These are phyloP conservation scores for Pichia sp. DNA, from an alignment of 1,139 yeast species.

Conservation along the genomic window DNA sequence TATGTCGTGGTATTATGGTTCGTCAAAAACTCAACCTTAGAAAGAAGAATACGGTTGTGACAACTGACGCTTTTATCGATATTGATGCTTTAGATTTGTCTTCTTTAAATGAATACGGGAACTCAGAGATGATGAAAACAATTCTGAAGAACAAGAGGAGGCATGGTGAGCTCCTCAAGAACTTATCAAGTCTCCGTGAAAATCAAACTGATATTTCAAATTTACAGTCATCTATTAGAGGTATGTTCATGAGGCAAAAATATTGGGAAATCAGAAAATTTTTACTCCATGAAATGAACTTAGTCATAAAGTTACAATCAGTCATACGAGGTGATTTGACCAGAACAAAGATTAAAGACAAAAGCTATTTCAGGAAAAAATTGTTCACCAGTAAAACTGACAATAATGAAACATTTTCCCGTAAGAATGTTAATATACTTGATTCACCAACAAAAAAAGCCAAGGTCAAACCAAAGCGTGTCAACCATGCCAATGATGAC, in stretches of 20 bases:
- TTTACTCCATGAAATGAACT: conserved; percentile 20
- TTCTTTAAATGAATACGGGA: conserved; percentile 18
- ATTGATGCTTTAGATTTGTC: background rate
- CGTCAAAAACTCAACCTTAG: conserved; percentile 22
- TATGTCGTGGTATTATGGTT: conserved; percentile 31
- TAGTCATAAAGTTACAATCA: conserved; percentile 28
- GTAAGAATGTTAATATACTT: background rate
- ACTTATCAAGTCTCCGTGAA: conserved; percentile 10
- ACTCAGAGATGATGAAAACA: conserved; percentile 16
- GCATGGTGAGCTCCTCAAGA: conserved; percentile 23
- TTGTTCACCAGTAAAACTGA: background rate
- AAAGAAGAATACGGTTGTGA: conserved; percentile 16
- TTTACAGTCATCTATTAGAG: conserved; percentile 36
- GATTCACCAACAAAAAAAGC: conserved; percentile 10
- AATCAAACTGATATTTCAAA: conserved; percentile 28
- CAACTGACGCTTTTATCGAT: background rate
- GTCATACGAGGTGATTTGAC: conserved; percentile 33
- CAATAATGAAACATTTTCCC: background rate
- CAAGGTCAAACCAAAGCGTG: background rate
- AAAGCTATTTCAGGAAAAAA: background rate
- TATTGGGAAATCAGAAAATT: conserved; percentile 19
- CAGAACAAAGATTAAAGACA: conserved; percentile 9
- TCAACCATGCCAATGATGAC: background rate
- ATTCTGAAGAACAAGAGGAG: conserved; percentile 23
- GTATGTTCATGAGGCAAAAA: conserved; percentile 24